A percentile compares a stretch with the other conserved stretches of the same genome.
phyloP scores from a whole-genome alignment of 345 rosid species.

The Physaria fendleri region DNA sequence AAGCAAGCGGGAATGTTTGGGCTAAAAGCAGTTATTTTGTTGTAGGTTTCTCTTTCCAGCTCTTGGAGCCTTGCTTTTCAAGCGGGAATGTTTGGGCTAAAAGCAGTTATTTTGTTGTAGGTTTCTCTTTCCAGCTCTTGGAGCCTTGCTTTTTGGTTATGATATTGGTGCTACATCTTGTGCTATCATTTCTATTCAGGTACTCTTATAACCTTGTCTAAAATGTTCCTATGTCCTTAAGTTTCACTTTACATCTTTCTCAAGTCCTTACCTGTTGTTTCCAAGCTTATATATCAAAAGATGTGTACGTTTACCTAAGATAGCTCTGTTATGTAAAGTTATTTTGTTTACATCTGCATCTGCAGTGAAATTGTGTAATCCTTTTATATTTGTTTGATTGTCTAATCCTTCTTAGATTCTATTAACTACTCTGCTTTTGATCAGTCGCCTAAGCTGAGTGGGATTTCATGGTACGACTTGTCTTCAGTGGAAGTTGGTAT shows the following conservation, averaged over 20 bases:
- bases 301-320: neutral
- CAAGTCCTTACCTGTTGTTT: neutral
- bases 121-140: slow-evolving; percentile 97
- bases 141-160: slow-evolving; percentile 89
- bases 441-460: slow-evolving; percentile 84
- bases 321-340: neutral
- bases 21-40: slow-evolving; percentile 19
- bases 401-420: neutral
- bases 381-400: neutral
- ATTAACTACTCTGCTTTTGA: slow-evolving; percentile 12
- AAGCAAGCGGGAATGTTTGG: neutral
- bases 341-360: neutral
- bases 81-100: neutral
- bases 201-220: slow-evolving; percentile 17
- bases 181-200: slow-evolving; percentile 79
- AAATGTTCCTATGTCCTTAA: neutral
- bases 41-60: slow-evolving; percentile 98
- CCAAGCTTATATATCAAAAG: neutral
- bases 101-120: slow-evolving; percentile 42
- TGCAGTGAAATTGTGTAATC: neutral
- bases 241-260: neutral
- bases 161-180: slow-evolving; percentile 96
- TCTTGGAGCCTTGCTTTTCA: slow-evolving; percentile 78
- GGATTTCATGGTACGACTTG: slow-evolving; percentile 78
- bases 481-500: slow-evolving; percentile 86